phyloP scores from a whole-genome alignment of 805 yeast genomes.

The Pichia paraexigua region DNA sequence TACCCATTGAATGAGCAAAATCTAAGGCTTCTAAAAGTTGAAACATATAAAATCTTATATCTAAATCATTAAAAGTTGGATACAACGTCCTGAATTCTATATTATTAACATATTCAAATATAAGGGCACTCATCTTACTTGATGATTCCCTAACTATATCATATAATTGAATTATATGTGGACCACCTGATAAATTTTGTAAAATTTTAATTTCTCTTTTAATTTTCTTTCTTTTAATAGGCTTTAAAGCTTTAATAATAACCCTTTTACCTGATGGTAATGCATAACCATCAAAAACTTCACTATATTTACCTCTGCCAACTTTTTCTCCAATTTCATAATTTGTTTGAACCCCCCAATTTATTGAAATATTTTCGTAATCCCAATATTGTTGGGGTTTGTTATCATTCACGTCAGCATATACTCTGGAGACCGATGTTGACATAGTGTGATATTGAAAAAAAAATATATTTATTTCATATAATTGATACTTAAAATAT shows the following conservation, averaged over 20 bases:
- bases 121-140: constrained; percentile 76
- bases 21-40: constrained; percentile 79
- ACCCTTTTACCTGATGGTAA: constrained; percentile 54
- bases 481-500: too few species aligned
- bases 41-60: constrained; percentile 75
- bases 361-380: constrained; percentile 58
- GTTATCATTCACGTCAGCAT: constrained; percentile 62
- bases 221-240: constrained; percentile 87
- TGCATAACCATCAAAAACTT: constrained; percentile 82
- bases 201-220: constrained; percentile 83
- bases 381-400: constrained; percentile 79
- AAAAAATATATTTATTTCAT: too few species aligned
- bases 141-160: constrained; percentile 79
- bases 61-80: constrained; percentile 66
- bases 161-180: constrained; percentile 66
- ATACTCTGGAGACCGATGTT: constrained; percentile 40
- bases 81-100: constrained; percentile 76
- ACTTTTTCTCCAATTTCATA: constrained; percentile 74
- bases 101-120: constrained; percentile 79
- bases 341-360: constrained; percentile 46
- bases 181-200: constrained; percentile 78
- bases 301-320: constrained; percentile 94
- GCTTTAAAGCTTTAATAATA: constrained; percentile 85
- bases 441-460: neutral
- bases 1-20: constrained; percentile 89